Percentiles rank a stretch among this genome's conserved stretches.
Evolutionary conservation across 2,329 filamentous ascomycete species (phyloP).

Genomic region (Claviceps pazoutovae): DNA sequence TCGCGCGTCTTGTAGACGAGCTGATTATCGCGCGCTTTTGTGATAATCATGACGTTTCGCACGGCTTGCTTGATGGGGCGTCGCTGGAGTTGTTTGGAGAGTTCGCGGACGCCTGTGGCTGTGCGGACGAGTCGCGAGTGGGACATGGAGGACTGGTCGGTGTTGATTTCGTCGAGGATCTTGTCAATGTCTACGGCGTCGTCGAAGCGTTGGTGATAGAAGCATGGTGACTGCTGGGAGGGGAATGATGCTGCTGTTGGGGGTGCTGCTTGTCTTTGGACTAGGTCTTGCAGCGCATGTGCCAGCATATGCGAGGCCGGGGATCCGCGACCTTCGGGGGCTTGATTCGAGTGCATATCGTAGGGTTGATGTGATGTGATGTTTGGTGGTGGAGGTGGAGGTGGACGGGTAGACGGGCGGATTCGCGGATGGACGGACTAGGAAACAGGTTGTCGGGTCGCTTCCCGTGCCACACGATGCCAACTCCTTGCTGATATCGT

Average conservation of each 20-base stretch:
- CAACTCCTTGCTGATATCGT: too few species aligned
- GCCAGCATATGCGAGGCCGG: conserved; percentile 49
- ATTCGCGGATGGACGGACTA: too few species aligned
- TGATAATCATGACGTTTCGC: conserved; percentile 93
- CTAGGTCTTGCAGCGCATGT: conserved; percentile 42
- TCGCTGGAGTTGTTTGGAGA: conserved; percentile 87
- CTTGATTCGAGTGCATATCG: conserved; percentile 40
- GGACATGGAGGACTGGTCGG: conserved; percentile 68
- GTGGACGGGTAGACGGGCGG: too few species aligned
- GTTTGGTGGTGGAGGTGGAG: too few species aligned
- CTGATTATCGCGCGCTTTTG: conserved; percentile 90
- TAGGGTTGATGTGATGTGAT: conserved; percentile 21
- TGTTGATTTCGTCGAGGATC: conserved; percentile 86
- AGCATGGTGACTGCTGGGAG: conserved; percentile 66
- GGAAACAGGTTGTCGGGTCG: too few species aligned
- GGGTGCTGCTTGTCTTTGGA: conserved; percentile 24
- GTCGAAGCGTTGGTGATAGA: conserved; percentile 94
- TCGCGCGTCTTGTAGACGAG: conserved; percentile 82
- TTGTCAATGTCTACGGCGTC: conserved; percentile 90
- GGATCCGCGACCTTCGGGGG: conserved; percentile 24
- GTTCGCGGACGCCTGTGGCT: conserved; percentile 84
- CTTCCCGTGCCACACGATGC: too few species aligned
- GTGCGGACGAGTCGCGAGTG: conserved; percentile 92
- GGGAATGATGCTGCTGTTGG: conserved; percentile 37
- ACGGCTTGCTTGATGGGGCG: conserved; percentile 86